Evolutionary conservation across 164 flowering plant genomes (phyloP).

Genomic region (Houttuynia cordata): DNA sequence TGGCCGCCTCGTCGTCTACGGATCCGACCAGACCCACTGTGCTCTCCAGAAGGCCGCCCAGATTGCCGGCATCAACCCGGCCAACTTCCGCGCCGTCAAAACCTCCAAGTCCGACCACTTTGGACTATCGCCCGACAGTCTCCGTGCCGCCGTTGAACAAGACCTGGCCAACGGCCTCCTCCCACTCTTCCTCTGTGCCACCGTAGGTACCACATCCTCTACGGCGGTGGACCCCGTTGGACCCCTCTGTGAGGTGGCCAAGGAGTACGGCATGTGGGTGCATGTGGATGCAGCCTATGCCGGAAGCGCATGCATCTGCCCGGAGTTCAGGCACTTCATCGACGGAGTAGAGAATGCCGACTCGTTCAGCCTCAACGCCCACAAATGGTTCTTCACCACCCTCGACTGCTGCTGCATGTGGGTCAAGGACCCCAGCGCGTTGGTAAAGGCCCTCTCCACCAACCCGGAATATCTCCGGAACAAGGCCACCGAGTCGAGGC

Average conservation of each 20-base stretch:
- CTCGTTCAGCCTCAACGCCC: constrained; percentile 63
- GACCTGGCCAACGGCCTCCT: constrained; percentile 24
- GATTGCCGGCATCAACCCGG: constrained; percentile 39
- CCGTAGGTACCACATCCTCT: constrained; percentile 43
- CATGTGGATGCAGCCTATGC: constrained; percentile 64
- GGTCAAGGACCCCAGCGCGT: constrained; percentile 42
- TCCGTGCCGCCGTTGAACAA: constrained; percentile 8
- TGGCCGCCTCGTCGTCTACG: constrained; percentile 15
- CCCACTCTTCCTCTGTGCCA: constrained; percentile 34
- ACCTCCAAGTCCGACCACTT: constrained; percentile 16
- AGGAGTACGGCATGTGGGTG: constrained; percentile 25
- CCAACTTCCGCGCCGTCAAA: constrained; percentile 29
- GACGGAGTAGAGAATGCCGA: constrained; percentile 48
- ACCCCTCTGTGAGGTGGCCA: constrained; percentile 21
- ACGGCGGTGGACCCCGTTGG: constrained; percentile 35
- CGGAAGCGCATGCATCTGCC: constrained; percentile 59
- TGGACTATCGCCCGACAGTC: constrained; percentile 13
- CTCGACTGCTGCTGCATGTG: constrained; percentile 64
- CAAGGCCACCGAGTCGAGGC: constrained; percentile 36
- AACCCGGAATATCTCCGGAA: constrained; percentile 50
- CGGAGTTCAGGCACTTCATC: constrained; percentile 45
- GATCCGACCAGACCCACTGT: constrained; percentile 52
- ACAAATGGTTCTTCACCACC: constrained; percentile 61
- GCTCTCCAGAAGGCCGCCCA: constrained; percentile 42
- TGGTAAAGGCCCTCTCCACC: constrained; percentile 38